A percentile compares a stretch with the other conserved stretches of the same genome.
Conservation (phyloP, 2,329 filamentous ascomycete species). For the Sarocladiaceae sp. region DNA sequence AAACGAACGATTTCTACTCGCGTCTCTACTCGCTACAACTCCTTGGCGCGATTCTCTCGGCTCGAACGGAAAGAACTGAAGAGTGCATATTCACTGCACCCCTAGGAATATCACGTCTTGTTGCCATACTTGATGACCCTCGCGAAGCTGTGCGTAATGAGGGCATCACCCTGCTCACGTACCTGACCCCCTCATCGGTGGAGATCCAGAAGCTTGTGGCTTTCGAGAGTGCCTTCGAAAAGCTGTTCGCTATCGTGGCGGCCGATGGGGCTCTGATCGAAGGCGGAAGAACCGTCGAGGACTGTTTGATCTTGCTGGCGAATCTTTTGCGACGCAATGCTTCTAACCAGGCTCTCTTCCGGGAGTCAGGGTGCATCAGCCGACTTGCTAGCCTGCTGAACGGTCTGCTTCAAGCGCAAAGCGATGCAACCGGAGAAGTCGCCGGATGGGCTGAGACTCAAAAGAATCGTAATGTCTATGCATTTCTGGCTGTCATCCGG, state of each 20-base stretch:
- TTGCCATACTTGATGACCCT: slow-evolving; percentile 74
- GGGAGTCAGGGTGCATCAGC: slow-evolving; percentile 78
- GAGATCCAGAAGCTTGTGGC: slow-evolving; percentile 94
- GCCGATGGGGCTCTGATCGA: slow-evolving; percentile 74
- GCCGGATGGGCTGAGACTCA: slow-evolving; percentile 72
- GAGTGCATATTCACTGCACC: slow-evolving; percentile 90
- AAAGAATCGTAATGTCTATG: slow-evolving; percentile 86
- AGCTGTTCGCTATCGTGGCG: slow-evolving; percentile 74
- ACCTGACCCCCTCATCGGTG: slow-evolving; percentile 76
- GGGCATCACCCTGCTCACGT: slow-evolving; percentile 77
- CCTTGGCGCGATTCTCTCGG: slow-evolving; percentile 75
- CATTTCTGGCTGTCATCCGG: slow-evolving; percentile 76
- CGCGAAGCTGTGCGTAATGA: slow-evolving; percentile 86
- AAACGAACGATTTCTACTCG: slow-evolving; percentile 81
- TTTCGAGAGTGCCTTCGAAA: slow-evolving; percentile 89
- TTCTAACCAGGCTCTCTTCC: slow-evolving; percentile 89
- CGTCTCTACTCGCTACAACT: slow-evolving; percentile 87
- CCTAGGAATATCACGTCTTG: slow-evolving; percentile 79
- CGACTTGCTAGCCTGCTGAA: slow-evolving; percentile 65
- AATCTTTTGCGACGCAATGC: slow-evolving; percentile 82
- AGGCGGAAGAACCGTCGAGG: slow-evolving; percentile 82
- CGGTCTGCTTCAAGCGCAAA: slow-evolving; percentile 47
- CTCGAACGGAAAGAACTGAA: slow-evolving; percentile 84
- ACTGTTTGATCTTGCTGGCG: slow-evolving; percentile 83
- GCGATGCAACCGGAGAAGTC: slow-evolving; percentile 45